These are phyloP conservation scores for Pichia sp. DNA, from an alignment of 1,139 yeast species.

Conservation along the genomic window DNA sequence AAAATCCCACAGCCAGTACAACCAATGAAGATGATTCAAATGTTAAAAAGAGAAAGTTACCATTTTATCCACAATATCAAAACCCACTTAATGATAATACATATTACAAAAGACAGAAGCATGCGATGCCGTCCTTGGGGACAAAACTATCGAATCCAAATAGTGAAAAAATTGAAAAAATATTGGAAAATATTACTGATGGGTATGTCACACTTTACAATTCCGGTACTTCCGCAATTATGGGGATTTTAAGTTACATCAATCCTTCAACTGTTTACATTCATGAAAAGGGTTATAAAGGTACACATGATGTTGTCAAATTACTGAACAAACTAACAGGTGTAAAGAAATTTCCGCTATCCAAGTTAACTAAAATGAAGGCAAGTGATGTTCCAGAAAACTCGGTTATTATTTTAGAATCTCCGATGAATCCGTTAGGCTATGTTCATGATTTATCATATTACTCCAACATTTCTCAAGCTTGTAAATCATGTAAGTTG, in stretches of 20 bases:
- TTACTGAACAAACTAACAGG: constrained; percentile 64
- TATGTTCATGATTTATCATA: constrained; percentile 58
- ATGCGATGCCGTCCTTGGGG: constrained; percentile 43
- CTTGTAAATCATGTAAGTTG: constrained; percentile 58
- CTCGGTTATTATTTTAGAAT: constrained; percentile 79
- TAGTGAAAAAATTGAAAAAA: constrained; percentile 65
- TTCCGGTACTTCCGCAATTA: constrained; percentile 82
- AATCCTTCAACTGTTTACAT: constrained; percentile 74
- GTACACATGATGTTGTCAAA: constrained; percentile 71
- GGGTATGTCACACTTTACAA: constrained; percentile 66
- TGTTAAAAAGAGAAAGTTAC: constrained; percentile 15
- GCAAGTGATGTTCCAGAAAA: constrained; percentile 40
- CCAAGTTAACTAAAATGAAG: constrained; percentile 34
- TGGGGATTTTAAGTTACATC: constrained; percentile 66
- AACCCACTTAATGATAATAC: constrained; percentile 27
- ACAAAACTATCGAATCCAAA: constrained; percentile 75
- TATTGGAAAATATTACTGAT: constrained; percentile 58
- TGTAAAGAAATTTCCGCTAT: constrained; percentile 48
- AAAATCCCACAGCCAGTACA: background rate
- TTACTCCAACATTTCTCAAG: constrained; percentile 68
- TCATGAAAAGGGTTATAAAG: constrained; percentile 77
- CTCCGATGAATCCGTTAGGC: constrained; percentile 89
- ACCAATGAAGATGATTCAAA: background rate
- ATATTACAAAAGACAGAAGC: constrained; percentile 13
- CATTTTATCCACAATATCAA: constrained; percentile 28